Evolutionary conservation across 2,329 filamentous ascomycete species (phyloP), one percentile per base, ranked within the genome.

Genomic region (Chaetomiaceae sp.): DNA sequence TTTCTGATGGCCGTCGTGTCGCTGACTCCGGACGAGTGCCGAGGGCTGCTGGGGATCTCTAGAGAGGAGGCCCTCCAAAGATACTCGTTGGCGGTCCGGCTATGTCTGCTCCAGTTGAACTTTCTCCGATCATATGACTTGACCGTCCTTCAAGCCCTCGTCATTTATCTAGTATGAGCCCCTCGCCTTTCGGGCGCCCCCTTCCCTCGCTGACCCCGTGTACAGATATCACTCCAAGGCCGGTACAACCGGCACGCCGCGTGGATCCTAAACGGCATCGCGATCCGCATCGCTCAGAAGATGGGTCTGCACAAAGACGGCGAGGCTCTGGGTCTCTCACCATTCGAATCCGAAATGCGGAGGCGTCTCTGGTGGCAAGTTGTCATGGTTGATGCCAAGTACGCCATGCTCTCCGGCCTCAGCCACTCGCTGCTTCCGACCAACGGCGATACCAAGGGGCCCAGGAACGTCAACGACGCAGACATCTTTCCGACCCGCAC

Each of bases 261-360:
- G 4, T 85, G 81, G 80, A 76, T 84, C 39, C 63, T 86, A 20
- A 81, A 80, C 47, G 83, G 83, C 4, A 72, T 82, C 15, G 73
- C 82, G 5, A 73, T 87, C 31, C 77, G 84, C 19, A 81, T 87
- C 48, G 83, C 82, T 1, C 80, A 85, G 63, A 83, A 84, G 63
- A 83, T 87, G 75, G 84, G 84, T 0, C 73, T 87, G 44, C 82
- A 87, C 56, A 75, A 80, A 12, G 83, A 87, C 55, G 83, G 82
- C 33, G 76, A 78, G 55, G 66, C 69, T 17, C 70, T 83, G 6
- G 77, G 77, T 1, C 70, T 86, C 2, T 72, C 77, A 0, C 80
- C 82, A 0, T 85, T 85, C 60, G 83, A 87, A 61, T 79, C 79
- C 2, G 83, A 88, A 63, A 86, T 87, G 74, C 76, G 83, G n/a